Evolutionary conservation across 352 stramenopile genomes (phyloP).

Genomic region (Aphanomyces stellatus): DNA sequence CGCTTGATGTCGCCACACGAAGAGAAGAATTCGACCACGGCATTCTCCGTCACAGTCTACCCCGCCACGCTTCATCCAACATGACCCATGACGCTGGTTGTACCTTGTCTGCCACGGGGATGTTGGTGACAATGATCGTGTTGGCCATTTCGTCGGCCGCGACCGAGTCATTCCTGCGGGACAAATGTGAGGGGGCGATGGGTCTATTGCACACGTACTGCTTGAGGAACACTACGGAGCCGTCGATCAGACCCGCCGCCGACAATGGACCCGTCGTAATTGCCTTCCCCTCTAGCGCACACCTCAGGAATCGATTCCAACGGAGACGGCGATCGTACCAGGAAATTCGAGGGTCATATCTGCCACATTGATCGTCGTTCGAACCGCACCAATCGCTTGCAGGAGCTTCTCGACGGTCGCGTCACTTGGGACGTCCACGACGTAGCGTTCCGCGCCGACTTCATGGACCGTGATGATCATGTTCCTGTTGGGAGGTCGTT

Average conservation of each 20-base stretch:
- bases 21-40: background rate
- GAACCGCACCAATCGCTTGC: background rate
- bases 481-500: too few species aligned
- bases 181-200: background rate
- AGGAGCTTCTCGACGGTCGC: background rate
- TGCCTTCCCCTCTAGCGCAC: background rate
- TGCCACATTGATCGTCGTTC: background rate
- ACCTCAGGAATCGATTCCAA: too few species aligned
- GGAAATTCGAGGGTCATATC: conserved; percentile 3
- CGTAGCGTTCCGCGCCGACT: background rate
- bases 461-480: conserved; percentile 8
- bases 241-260: background rate
- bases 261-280: background rate
- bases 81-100: background rate
- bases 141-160: background rate
- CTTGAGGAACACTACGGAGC: background rate
- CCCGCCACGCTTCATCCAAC: background rate
- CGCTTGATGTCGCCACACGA: background rate
- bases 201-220: background rate
- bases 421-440: background rate
- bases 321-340: too few species aligned
- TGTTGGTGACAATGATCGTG: conserved; percentile 17
- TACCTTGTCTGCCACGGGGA: conserved; percentile 11
- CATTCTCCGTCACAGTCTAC: conserved; percentile 5
- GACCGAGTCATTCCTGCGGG: background rate